Percentiles rank a stretch among this genome's conserved stretches.
These are phyloP conservation scores for Mortierella sp. DNA, from an alignment of 371 early-diverging fungal species.

Conservation along the genomic window DNA sequence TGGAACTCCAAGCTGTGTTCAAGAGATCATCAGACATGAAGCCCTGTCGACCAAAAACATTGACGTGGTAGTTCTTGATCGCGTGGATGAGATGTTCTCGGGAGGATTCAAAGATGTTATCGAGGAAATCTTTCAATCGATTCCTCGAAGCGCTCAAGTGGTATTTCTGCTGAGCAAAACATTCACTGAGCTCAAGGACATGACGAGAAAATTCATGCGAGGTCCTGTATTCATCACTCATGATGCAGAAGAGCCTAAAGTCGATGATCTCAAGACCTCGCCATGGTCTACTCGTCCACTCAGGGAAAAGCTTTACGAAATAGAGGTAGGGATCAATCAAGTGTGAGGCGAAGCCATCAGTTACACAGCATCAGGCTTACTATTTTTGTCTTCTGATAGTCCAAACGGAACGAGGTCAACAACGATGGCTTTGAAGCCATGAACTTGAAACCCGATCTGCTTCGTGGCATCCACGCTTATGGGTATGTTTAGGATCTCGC, in stretches of 20 bases:
- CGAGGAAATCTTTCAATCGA: conserved; percentile 84
- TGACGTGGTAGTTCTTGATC: conserved; percentile 92
- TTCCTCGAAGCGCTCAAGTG: conserved; percentile 84
- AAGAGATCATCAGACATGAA: conserved; percentile 88
- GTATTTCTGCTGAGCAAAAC: conserved; percentile 91
- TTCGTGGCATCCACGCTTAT: conserved; percentile 23
- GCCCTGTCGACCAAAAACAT: conserved; percentile 77
- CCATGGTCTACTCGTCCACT: too few species aligned
- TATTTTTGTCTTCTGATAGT: too few species aligned
- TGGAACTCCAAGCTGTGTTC: conserved; percentile 76
- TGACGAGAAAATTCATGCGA: conserved; percentile 88
- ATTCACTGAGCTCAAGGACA: conserved; percentile 86
- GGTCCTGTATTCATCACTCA: conserved; percentile 90
- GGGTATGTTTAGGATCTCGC: conserved; percentile 5
- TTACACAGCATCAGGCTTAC: too few species aligned
- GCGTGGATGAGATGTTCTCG: conserved; percentile 95
- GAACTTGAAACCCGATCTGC: conserved; percentile 9
- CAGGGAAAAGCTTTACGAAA: too few species aligned
- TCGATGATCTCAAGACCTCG: too few species aligned
- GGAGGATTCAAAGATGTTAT: conserved; percentile 93
- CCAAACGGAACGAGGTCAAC: conserved; percentile 7
- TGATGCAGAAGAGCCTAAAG: too few species aligned
- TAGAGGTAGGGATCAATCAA: too few species aligned
- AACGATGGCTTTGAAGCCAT: conserved; percentile 11
- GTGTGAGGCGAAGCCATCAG: too few species aligned